Percentiles rank a stretch among this genome's conserved stretches.
phyloP scores from a whole-genome alignment of 345 rosid genomes.

The Leavenworthia alabamica region DNA sequence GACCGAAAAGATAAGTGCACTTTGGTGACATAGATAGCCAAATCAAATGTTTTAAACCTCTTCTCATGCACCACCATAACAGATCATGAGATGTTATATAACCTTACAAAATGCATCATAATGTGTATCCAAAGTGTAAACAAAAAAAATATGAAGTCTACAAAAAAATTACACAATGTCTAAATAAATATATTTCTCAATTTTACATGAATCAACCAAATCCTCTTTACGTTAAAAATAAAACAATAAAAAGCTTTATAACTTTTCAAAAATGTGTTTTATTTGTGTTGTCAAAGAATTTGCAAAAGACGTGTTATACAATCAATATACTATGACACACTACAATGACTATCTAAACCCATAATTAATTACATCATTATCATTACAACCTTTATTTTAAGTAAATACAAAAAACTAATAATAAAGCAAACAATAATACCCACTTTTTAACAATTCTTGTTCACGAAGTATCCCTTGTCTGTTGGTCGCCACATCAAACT shows the following conservation, averaged over 20 bases:
- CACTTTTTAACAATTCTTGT: constrained; percentile 27
- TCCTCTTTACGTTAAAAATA: neutral
- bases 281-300: neutral
- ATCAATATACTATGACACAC: too few species aligned
- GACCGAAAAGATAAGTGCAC: too few species aligned
- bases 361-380: neutral
- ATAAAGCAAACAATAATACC: constrained; percentile 22
- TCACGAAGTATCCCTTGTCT: constrained; percentile 30
- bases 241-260: neutral
- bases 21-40: too few species aligned
- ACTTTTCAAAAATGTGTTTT: neutral
- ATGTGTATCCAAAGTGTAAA: too few species aligned
- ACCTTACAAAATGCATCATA: too few species aligned
- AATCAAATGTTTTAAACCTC: too few species aligned
- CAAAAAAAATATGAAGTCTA: neutral
- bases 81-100: too few species aligned
- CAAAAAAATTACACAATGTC: neutral
- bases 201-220: neutral
- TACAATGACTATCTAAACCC: constrained; percentile 12
- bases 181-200: neutral
- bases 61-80: too few species aligned
- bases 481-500: constrained; percentile 18
- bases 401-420: constrained; percentile 10
- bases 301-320: constrained; percentile 21
- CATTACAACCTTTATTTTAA: neutral